A percentile compares a stretch with the other conserved stretches of the same genome.
Evolutionary conservation across 1,284 basidiomycete species (phyloP).

Genomic region (Microbotryum saponariae): DNA sequence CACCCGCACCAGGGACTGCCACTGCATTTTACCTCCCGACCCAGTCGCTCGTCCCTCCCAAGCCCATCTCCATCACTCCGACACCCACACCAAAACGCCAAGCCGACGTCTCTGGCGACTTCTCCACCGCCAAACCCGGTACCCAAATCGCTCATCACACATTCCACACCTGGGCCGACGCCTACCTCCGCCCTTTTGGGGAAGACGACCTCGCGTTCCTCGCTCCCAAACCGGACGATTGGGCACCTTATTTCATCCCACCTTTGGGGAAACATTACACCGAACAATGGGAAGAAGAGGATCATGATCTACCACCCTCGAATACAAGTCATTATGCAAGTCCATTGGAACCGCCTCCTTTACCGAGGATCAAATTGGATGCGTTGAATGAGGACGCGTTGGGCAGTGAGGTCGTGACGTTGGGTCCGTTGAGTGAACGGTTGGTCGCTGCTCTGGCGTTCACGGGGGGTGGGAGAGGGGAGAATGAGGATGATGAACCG

Average conservation of each 20-base stretch:
- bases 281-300: constrained; percentile 86
- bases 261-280: constrained; percentile 79
- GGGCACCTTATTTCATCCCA: constrained; percentile 77
- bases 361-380: constrained; percentile 53
- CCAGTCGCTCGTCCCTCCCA: constrained; percentile 48
- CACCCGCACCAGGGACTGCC: constrained; percentile 32
- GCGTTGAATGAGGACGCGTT: constrained; percentile 57
- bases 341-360: constrained; percentile 45
- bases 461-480: constrained; percentile 46
- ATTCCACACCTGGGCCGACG: constrained; percentile 76
- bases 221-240: constrained; percentile 73
- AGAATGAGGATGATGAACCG: constrained; percentile 2
- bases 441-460: constrained; percentile 37
- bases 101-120: constrained; percentile 73
- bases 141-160: constrained; percentile 52
- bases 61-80: constrained; percentile 47
- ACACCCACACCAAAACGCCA: constrained; percentile 69
- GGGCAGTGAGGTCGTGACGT: constrained; percentile 55
- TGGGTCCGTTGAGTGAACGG: constrained; percentile 66
- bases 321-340: constrained; percentile 30
- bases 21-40: constrained; percentile 42
- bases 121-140: constrained; percentile 68
- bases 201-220: constrained; percentile 88
- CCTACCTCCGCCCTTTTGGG: constrained; percentile 71
- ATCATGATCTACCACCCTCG: constrained; percentile 47